phyloP scores from a whole-genome alignment of 2,329 filamentous ascomycete species.

The Lachnellula suecica region DNA sequence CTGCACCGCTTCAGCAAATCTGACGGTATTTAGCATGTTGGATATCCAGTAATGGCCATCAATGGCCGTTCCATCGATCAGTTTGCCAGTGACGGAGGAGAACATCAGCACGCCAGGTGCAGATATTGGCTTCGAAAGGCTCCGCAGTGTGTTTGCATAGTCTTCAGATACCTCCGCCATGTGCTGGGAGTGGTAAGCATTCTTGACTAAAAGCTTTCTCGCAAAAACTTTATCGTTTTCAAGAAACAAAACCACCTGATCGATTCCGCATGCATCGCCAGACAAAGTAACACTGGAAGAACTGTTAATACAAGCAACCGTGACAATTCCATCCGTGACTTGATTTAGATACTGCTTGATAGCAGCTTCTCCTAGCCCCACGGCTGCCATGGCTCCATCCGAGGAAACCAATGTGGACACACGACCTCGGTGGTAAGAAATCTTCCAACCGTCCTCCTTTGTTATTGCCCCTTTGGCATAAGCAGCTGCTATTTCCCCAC shows the following conservation, averaged over 20 bases:
- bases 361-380: conserved; percentile 33
- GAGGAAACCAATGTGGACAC: conserved; percentile 29
- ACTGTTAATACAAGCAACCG: conserved; percentile 35
- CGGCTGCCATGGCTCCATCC: conserved; percentile 54
- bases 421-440: conserved; percentile 43
- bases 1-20: neutral
- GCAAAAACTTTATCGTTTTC: conserved; percentile 26
- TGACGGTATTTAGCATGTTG: neutral
- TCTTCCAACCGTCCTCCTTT: conserved; percentile 35
- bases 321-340: conserved; percentile 26
- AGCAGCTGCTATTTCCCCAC: conserved; percentile 48
- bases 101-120: neutral
- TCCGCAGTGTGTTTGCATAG: neutral
- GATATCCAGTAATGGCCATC: neutral
- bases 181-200: conserved; percentile 33
- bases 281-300: conserved; percentile 28
- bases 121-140: neutral
- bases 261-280: conserved; percentile 25
- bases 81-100: neutral
- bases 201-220: conserved; percentile 27
- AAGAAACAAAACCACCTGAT: conserved; percentile 24
- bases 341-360: conserved; percentile 35
- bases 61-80: neutral
- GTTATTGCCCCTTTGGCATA: conserved; percentile 39
- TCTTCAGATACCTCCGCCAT: conserved; percentile 17